Percentiles rank a stretch among this genome's conserved stretches.
Conservation (phyloP, 768 basidiomycete species). For the Leccinellum albellum region DNA sequence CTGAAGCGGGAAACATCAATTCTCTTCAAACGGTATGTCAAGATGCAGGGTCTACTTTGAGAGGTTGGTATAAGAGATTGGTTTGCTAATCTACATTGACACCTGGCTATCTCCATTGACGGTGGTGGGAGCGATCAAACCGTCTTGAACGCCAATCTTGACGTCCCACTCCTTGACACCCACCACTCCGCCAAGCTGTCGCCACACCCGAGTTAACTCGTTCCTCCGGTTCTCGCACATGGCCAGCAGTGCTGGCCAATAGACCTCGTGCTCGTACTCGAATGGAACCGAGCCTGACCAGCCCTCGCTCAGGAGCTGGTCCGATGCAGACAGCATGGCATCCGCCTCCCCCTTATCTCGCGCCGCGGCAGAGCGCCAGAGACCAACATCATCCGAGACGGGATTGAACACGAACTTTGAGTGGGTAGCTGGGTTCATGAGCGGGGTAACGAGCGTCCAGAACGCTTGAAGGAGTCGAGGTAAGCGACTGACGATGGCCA, state of each 20-base stretch:
- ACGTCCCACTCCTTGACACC: conserved; percentile 81
- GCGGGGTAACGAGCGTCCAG: conserved; percentile 73
- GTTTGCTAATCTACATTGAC: too few species aligned
- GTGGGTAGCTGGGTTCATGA: conserved; percentile 80
- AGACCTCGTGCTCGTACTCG: conserved; percentile 68
- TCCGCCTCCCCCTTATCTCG: conserved; percentile 17
- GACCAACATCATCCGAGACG: conserved; percentile 20
- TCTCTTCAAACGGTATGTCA: too few species aligned
- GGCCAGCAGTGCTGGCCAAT: conserved; percentile 64
- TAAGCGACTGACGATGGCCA: conserved; percentile 69
- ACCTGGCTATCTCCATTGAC: conserved; percentile 3
- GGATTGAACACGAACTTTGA: conserved; percentile 76
- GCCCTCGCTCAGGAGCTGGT: conserved; percentile 64
- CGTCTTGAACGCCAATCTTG: conserved; percentile 39
- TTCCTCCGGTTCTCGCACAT: conserved; percentile 50
- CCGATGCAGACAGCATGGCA: conserved; percentile 51
- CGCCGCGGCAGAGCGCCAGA: conserved; percentile 26
- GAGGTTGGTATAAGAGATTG: too few species aligned
- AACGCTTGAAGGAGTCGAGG: conserved; percentile 74
- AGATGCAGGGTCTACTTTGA: too few species aligned
- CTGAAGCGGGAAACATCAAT: too few species aligned
- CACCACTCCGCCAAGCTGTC: conserved; percentile 57
- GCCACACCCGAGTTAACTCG: conserved; percentile 61
- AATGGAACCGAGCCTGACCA: conserved; percentile 74
- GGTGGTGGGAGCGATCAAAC: not conserved